These are phyloP conservation scores for Suillus ampliporus DNA, from an alignment of 768 basidiomycete genomes.

Conservation along the genomic window DNA sequence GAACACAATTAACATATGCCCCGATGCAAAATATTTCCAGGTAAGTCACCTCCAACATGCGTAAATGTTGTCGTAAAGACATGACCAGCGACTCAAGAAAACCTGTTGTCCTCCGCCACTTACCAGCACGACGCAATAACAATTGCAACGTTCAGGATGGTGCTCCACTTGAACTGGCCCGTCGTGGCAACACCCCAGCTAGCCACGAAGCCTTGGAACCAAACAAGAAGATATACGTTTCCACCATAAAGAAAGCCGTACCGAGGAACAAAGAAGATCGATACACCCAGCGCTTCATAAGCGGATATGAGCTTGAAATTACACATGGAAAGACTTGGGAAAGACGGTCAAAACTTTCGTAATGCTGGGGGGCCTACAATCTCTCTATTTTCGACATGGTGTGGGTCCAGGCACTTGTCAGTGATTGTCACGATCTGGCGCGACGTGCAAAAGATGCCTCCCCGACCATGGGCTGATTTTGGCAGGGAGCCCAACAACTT, in stretches of 20 bases:
- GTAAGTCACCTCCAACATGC: neutral
- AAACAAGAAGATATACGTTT: neutral
- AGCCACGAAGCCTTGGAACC: neutral
- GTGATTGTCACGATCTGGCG: too few relatives aligned
- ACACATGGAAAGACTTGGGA: too few relatives aligned
- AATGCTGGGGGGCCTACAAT: too few relatives aligned
- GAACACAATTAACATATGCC: neutral
- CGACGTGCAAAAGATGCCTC: too few relatives aligned
- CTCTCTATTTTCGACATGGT: too few relatives aligned
- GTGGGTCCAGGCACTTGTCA: too few relatives aligned
- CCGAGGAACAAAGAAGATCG: neutral
- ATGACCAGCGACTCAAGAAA: neutral
- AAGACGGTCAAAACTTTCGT: too few relatives aligned
- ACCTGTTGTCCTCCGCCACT: neutral
- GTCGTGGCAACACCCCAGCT: neutral
- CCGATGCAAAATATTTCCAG: neutral
- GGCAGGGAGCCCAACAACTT: too few relatives aligned
- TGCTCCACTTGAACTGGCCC: too few relatives aligned
- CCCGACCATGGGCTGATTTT: too few relatives aligned
- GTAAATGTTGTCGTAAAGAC: neutral
- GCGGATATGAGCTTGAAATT: too few relatives aligned
- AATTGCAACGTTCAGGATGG: neutral
- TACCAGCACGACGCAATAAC: neutral
- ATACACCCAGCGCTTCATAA: neutral
- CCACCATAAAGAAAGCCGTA: neutral